A percentile compares a stretch with the other conserved stretches of the same genome.
These are phyloP conservation scores for Myxozyma geophila DNA, from an alignment of 805 yeast genomes.

Conservation along the genomic window DNA sequence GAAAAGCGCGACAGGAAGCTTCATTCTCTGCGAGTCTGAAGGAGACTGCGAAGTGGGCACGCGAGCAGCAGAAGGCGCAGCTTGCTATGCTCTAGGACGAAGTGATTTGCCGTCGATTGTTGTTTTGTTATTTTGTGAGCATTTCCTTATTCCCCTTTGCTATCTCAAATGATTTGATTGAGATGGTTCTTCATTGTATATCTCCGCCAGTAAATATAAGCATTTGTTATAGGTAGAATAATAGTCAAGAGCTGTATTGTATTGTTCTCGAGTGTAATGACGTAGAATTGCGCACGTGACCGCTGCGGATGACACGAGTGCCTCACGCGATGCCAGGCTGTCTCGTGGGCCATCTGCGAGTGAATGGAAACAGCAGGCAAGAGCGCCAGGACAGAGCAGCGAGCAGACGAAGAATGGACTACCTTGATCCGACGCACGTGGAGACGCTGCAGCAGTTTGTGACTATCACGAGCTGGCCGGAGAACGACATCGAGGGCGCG, in stretches of 20 bases:
- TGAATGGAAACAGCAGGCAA: background rate
- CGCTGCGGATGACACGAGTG: background rate
- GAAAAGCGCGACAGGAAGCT: conserved; percentile 68
- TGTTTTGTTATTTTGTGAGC: background rate
- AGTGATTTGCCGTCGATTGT: background rate
- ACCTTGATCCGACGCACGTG: conserved; percentile 25
- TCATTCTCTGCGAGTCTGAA: conserved; percentile 67
- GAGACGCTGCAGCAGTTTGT: conserved; percentile 42
- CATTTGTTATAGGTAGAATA: background rate
- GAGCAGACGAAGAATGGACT: conserved; percentile 7
- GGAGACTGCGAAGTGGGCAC: conserved; percentile 97
- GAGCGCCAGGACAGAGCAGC: background rate
- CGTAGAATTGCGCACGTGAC: background rate
- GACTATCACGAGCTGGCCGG: conserved; percentile 45
- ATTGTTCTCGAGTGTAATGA: background rate
- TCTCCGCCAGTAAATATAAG: conserved; percentile 6
- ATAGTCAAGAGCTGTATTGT: background rate
- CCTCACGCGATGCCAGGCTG: background rate
- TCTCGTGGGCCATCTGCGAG: background rate
- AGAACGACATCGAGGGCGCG: conserved; percentile 41
- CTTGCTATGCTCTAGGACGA: conserved; percentile 38
- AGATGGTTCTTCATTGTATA: conserved; percentile 3
- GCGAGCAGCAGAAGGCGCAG: conserved; percentile 67
- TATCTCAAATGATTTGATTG: background rate
- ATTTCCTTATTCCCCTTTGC: background rate